Evolutionary conservation across 768 basidiomycete genomes (phyloP).

Genomic region (Serendipita indica): DNA sequence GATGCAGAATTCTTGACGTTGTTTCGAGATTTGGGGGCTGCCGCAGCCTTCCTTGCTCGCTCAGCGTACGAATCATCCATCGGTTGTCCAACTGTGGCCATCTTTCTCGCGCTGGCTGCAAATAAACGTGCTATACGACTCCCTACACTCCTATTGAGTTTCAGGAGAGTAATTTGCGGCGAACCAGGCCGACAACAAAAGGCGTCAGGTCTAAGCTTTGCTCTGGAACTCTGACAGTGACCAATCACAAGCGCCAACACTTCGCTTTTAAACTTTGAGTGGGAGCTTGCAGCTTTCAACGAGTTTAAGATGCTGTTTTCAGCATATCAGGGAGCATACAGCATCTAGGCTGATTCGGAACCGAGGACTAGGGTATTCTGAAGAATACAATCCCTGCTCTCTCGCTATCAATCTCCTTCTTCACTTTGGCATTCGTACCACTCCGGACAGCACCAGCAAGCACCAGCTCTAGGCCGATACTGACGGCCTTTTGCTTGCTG

Average conservation of each 20-base stretch:
- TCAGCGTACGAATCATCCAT: conserved; percentile 4
- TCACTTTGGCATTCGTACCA: conserved; percentile 36
- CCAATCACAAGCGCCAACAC: conserved; percentile 32
- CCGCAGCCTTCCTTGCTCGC: conserved; percentile 1
- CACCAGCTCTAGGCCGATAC: conserved; percentile 34
- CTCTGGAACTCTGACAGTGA: too few relatives aligned
- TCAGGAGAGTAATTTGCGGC: too few relatives aligned
- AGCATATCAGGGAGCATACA: too few relatives aligned
- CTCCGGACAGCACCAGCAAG: conserved; percentile 43
- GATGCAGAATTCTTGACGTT: neutral
- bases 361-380: conserved; percentile 45
- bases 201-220: too few relatives aligned
- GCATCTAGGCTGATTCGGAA: too few relatives aligned
- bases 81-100: neutral
- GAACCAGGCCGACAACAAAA: too few relatives aligned
- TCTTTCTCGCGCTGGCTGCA: neutral
- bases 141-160: too few relatives aligned
- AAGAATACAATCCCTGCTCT: conserved; percentile 52
- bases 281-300: too few relatives aligned
- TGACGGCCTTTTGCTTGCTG: conserved; percentile 28
- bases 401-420: conserved; percentile 40
- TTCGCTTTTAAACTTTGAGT: too few relatives aligned
- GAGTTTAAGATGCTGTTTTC: too few relatives aligned
- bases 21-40: neutral
- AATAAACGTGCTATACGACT: neutral